These are phyloP conservation scores for Amphibolis antarctica DNA, from an alignment of 106 monocot genomes.

Conservation along the genomic window DNA sequence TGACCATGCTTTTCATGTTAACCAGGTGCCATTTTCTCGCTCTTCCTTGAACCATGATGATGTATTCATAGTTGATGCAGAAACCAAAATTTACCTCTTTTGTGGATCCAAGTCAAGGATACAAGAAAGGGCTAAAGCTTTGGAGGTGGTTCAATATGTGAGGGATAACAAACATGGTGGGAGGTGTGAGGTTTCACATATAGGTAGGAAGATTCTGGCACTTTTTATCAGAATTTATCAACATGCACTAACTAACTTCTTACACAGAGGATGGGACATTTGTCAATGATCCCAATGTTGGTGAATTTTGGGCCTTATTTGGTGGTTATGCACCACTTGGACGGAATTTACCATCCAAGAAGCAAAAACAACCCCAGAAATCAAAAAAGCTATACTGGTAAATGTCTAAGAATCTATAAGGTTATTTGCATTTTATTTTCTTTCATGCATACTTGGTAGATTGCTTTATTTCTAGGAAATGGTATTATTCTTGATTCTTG, in stretches of 20 bases:
- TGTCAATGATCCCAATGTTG: conserved; percentile 9
- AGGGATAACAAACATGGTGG: conserved; percentile 9
- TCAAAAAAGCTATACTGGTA: conserved; percentile 13
- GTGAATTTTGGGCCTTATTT: conserved; percentile 18
- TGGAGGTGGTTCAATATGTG: conserved; percentile 19
- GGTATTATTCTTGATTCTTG: too few species aligned
- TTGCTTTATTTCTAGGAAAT: neutral
- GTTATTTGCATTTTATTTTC: neutral
- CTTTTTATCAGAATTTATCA: neutral
- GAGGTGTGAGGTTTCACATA: conserved; percentile 12
- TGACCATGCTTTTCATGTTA: conserved; percentile 3
- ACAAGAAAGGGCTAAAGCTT: conserved; percentile 22
- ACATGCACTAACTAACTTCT: neutral
- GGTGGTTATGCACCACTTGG: conserved; percentile 21
- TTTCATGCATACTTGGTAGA: neutral
- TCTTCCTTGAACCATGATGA: conserved; percentile 21
- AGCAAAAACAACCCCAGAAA: neutral
- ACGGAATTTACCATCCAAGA: neutral
- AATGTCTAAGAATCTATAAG: neutral
- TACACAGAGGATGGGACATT: conserved; percentile 17
- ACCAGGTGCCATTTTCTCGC: conserved; percentile 15
- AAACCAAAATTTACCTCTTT: conserved; percentile 18
- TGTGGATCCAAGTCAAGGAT: conserved; percentile 14
- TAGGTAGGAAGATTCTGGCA: conserved; percentile 9
- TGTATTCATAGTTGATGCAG: conserved; percentile 18